Base-by-base conservation (phyloP, 2,329 filamentous ascomycete genomes). In the Pyrenophora tritici-repentis region DNA sequence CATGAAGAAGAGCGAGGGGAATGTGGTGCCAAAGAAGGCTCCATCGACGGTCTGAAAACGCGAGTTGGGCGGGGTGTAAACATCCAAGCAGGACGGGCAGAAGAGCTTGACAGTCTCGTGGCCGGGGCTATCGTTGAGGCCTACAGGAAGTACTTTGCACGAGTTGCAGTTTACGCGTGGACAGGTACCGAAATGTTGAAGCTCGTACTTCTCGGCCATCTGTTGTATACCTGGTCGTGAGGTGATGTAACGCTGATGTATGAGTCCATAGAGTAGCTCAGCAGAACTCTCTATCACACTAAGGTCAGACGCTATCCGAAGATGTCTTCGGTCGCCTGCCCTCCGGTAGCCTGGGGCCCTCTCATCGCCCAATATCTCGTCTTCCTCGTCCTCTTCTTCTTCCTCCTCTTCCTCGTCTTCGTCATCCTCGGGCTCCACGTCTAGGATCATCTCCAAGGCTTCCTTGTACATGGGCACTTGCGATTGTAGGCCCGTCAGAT, bases 381-480 rank as follows among this genome's bases (percentile, higher is more conserved):
- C 77, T 44, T 66, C 63, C 8, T 75, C 81, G 35, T 86, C 83
- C 22, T 87, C 84, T 22, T 86, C 84, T 24, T 86, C 83, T 26
- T 87, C 84, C 46, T 86, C 83, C 36, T 86, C 84, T 24, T 92
- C 89, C 2, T 91, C 88, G 6, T 93, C 89, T 0, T 91, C 89
- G 48, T 91, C 89, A 37, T 97, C 93, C 76, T 97, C 93, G 32
- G 94, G 92, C 72, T 99, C 94, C 42, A 99, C 94, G 66, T 99
- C 94, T 59, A 99, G 82, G 62, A 99, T 97, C 93, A 99, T 97
- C 84, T 99, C 94, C 58, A 99, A 79, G 10, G 94, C 94, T 77
- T 99, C 94, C 77, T 97, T 99, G 76, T 99, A 99, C 90, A 97
- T 96, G 59, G 91, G 88, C 44, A 99, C 94, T 77, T 97, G 93